A percentile compares a stretch with the other conserved stretches of the same genome.
These are phyloP conservation scores for Calvatia gigantea DNA, from an alignment of 768 basidiomycete genomes.

Conservation along the genomic window DNA sequence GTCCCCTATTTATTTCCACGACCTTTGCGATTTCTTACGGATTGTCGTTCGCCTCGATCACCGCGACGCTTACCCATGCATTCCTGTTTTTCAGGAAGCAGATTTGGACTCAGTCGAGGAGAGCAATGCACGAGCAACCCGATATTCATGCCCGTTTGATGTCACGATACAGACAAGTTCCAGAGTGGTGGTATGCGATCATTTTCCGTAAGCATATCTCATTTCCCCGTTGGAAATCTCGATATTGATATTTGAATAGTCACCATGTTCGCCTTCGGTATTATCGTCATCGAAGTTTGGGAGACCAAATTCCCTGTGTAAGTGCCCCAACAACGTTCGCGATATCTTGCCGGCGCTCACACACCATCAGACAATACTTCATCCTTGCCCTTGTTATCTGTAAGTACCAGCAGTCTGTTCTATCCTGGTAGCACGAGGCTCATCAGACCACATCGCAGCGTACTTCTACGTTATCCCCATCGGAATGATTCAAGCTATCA, in stretches of 20 bases:
- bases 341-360: background rate
- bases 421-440: background rate
- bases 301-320: conserved; percentile 69
- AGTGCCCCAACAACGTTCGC: conserved; percentile 28
- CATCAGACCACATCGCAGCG: conserved; percentile 15
- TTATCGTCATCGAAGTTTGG: conserved; percentile 73
- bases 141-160: conserved; percentile 86
- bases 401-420: conserved; percentile 19
- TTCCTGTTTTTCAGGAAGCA: conserved; percentile 75
- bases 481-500: conserved; percentile 66
- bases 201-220: conserved; percentile 50
- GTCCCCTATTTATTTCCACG: conserved; percentile 61
- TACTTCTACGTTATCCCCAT: conserved; percentile 74
- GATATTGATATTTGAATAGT: no score
- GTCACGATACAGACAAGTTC: conserved; percentile 70
- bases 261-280: conserved; percentile 68
- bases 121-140: conserved; percentile 73
- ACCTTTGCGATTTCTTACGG: conserved; percentile 81
- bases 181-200: conserved; percentile 80
- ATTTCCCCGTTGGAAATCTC: conserved; percentile 18
- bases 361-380: conserved; percentile 40
- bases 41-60: conserved; percentile 79
- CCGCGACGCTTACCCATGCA: conserved; percentile 70
- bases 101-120: conserved; percentile 67
- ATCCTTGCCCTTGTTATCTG: conserved; percentile 64